Evolutionary conservation across 2,329 filamentous ascomycete genomes (phyloP).

Genomic region (Pleochaeta shiraiana): DNA sequence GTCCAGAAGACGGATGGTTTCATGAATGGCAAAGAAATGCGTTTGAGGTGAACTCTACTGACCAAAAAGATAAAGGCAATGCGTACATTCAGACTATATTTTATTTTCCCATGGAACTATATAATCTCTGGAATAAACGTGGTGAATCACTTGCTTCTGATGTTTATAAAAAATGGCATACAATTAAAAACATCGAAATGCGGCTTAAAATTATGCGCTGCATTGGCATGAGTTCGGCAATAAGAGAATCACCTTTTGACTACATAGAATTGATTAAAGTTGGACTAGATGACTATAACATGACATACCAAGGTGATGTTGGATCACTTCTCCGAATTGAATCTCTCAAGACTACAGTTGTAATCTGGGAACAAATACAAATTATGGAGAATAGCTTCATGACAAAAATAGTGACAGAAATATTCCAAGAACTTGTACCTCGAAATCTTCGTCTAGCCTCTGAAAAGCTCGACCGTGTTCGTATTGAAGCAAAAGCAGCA

Average conservation of each 20-base stretch:
- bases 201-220: constrained; percentile 33
- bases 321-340: constrained; percentile 70
- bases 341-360: constrained; percentile 45
- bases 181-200: constrained; percentile 28
- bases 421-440: constrained; percentile 8
- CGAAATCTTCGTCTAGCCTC: constrained; percentile 43
- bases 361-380: constrained; percentile 13
- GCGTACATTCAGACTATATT: constrained; percentile 28
- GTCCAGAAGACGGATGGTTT: constrained; percentile 4
- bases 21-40: constrained; percentile 21
- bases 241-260: constrained; percentile 6
- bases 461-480: constrained; percentile 51
- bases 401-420: constrained; percentile 3
- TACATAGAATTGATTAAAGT: constrained; percentile 22
- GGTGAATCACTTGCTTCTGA: constrained; percentile 20
- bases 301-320: constrained; percentile 71
- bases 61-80: constrained; percentile 20
- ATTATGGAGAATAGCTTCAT: background rate
- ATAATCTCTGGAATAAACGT: background rate
- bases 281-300: constrained; percentile 74
- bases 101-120: background rate
- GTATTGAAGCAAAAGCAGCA: constrained; percentile 3
- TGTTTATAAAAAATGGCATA: constrained; percentile 29
- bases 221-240: constrained; percentile 25
- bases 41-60: constrained; percentile 7